Conservation (phyloP, 1,139 yeast species). For the Lizanozyma gosingica region DNA sequence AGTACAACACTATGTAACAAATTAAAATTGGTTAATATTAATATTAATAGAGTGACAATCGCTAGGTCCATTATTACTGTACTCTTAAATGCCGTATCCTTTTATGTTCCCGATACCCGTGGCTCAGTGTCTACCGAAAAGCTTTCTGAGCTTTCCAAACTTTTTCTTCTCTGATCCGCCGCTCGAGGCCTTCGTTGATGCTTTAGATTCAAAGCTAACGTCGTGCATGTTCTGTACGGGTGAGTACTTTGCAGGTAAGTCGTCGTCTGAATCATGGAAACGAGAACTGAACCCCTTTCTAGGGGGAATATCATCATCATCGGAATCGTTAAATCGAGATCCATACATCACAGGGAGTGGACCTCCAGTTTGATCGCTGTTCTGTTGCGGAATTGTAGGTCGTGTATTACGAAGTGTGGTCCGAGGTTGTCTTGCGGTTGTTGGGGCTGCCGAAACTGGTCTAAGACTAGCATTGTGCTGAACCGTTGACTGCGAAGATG, state of each 20-base stretch:
- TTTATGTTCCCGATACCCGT: too few relatives aligned
- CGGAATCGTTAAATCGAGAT: constrained; percentile 53
- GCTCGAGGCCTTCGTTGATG: constrained; percentile 9
- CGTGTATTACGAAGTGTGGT: constrained; percentile 16
- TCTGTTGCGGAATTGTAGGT: constrained; percentile 6
- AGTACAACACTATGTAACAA: too few relatives aligned
- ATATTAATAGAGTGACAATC: constrained; percentile 2
- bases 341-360: constrained; percentile 10
- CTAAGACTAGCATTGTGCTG: too few relatives aligned
- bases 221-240: constrained; percentile 12
- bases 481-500: constrained; percentile 12
- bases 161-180: constrained; percentile 30
- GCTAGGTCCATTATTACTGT: constrained; percentile 1
- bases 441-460: constrained; percentile 3
- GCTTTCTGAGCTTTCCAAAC: constrained; percentile 49
- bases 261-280: constrained; percentile 9
- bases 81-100: too few relatives aligned
- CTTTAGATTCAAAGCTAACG: constrained; percentile 2
- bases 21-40: too few relatives aligned
- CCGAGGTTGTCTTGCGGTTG: not conserved
- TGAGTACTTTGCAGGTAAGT: constrained; percentile 8
- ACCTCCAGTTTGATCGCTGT: constrained; percentile 7
- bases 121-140: constrained; percentile 44
- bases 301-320: constrained; percentile 28
- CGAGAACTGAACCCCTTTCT: constrained; percentile 12